These are phyloP conservation scores for Blastocystis sp. DNA, from an alignment of 352 stramenopile species.

Conservation along the genomic window DNA sequence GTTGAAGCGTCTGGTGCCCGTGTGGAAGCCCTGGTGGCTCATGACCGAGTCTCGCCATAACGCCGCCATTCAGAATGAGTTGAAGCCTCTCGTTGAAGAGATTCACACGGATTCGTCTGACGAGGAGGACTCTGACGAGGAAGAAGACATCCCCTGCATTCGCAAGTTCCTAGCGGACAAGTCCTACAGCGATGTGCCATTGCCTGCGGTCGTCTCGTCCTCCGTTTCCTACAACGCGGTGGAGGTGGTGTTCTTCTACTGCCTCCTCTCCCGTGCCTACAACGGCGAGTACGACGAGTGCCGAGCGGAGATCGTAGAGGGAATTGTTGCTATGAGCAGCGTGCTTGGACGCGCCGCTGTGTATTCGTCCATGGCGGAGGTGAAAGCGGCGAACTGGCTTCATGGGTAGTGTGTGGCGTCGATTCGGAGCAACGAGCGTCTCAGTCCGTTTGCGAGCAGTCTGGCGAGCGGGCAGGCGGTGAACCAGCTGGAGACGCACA, in stretches of 20 bases:
- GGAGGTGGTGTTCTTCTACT: conserved; percentile 50
- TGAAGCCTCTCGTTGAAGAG: not conserved
- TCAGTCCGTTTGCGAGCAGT: not conserved
- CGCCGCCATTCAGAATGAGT: not conserved
- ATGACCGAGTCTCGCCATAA: conserved; percentile 10
- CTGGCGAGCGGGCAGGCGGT: not conserved
- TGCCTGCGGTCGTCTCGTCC: not conserved
- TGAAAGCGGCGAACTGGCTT: not conserved
- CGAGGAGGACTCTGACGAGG: no score
- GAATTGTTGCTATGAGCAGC: not conserved
- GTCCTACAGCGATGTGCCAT: conserved; percentile 3
- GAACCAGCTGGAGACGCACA: not conserved
- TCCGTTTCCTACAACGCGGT: conserved; percentile 21
- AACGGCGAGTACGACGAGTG: conserved; percentile 37
- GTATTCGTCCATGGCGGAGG: conserved; percentile 17
- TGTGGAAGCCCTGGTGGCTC: conserved; percentile 64
- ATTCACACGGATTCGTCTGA: not conserved
- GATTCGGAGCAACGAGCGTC: not conserved
- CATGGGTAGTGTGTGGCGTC: not conserved
- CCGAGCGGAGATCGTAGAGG: not conserved
- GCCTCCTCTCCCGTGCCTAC: conserved; percentile 33
- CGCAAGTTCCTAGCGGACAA: not conserved
- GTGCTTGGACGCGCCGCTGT: conserved; percentile 3
- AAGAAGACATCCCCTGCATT: conserved; percentile 3
- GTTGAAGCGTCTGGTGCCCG: not conserved